A percentile compares a stretch with the other conserved stretches of the same genome.
Conservation (phyloP, 306 rosid species). For the Heteromeles arbutifolia region DNA sequence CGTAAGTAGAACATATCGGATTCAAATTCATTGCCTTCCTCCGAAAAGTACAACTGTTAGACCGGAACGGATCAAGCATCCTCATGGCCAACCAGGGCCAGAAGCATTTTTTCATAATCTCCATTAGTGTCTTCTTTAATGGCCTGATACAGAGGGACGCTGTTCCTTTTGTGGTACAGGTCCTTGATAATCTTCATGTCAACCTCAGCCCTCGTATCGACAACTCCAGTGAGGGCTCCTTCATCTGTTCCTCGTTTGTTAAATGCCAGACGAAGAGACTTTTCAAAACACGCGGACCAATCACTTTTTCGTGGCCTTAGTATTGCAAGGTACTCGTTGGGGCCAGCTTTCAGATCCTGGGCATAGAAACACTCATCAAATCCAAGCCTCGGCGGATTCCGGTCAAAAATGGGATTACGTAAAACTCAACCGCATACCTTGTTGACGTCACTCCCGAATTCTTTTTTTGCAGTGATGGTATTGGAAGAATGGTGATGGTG, state of each 20-base stretch:
- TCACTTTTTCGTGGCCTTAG: constrained; percentile 25
- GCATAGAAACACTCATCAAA: not conserved
- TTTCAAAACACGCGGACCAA: constrained; percentile 23
- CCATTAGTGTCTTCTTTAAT: constrained; percentile 27
- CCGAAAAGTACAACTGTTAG: not conserved
- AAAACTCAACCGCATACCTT: constrained; percentile 29
- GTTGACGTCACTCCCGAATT: constrained; percentile 45
- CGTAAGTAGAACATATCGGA: not conserved
- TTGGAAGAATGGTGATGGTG: too few species aligned
- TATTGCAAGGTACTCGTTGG: constrained; percentile 23
- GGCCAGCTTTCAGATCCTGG: constrained; percentile 27
- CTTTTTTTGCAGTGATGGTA: constrained; percentile 56
- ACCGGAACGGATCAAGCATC: not conserved
- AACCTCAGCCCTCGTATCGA: constrained; percentile 29
- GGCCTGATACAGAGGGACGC: constrained; percentile 14
- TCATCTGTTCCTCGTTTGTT: constrained; percentile 35
- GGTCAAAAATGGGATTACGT: not conserved
- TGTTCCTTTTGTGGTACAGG: constrained; percentile 25
- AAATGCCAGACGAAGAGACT: constrained; percentile 21
- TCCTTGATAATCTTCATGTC: constrained; percentile 21
- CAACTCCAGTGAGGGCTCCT: constrained; percentile 29
- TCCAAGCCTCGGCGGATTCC: not conserved
- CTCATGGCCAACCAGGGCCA: constrained; percentile 21
- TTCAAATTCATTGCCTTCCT: not conserved
- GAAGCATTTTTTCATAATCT: constrained; percentile 27